Conservation (phyloP, 208 protist species). For the Trypanosoma platydactyli region DNA sequence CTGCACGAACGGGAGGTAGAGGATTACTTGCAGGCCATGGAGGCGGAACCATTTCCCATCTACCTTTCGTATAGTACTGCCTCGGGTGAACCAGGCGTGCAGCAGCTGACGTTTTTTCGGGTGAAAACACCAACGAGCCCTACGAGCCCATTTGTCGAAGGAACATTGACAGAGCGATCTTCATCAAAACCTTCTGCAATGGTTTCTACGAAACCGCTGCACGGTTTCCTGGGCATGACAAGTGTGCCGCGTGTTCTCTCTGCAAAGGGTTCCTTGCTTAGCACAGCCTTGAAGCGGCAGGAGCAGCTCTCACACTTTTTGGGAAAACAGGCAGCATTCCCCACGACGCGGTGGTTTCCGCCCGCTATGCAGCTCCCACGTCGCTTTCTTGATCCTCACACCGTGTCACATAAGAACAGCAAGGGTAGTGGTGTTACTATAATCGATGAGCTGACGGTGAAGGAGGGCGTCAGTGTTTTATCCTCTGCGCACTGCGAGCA, state of each 20-base stretch:
- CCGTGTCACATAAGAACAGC: not conserved
- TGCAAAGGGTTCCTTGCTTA: slow-evolving; percentile 15
- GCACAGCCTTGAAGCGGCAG: slow-evolving; percentile 22
- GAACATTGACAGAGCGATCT: too few species aligned
- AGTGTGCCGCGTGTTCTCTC: not conserved
- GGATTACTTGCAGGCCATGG: slow-evolving; percentile 32
- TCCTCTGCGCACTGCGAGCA: slow-evolving; percentile 27
- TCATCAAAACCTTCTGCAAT: too few species aligned
- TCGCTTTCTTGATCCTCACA: slow-evolving; percentile 34
- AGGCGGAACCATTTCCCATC: slow-evolving; percentile 32
- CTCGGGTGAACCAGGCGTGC: slow-evolving; percentile 51
- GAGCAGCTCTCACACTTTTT: slow-evolving; percentile 11
- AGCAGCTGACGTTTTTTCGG: slow-evolving; percentile 58
- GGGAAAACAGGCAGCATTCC: slow-evolving; percentile 11
- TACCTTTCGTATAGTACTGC: slow-evolving; percentile 47
- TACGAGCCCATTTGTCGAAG: too few species aligned
- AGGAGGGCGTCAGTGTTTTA: not conserved
- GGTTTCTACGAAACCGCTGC: not conserved
- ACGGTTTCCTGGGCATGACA: not conserved
- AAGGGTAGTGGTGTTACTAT: not conserved
- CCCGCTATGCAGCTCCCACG: slow-evolving; percentile 66
- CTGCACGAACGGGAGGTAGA: slow-evolving; percentile 42
- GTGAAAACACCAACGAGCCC: slow-evolving; percentile 1
- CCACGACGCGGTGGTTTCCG: slow-evolving; percentile 61
- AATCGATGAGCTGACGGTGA: not conserved